These are phyloP conservation scores for Paraleonurus japonicus DNA, from an alignment of 257 asterid species.

Conservation along the genomic window DNA sequence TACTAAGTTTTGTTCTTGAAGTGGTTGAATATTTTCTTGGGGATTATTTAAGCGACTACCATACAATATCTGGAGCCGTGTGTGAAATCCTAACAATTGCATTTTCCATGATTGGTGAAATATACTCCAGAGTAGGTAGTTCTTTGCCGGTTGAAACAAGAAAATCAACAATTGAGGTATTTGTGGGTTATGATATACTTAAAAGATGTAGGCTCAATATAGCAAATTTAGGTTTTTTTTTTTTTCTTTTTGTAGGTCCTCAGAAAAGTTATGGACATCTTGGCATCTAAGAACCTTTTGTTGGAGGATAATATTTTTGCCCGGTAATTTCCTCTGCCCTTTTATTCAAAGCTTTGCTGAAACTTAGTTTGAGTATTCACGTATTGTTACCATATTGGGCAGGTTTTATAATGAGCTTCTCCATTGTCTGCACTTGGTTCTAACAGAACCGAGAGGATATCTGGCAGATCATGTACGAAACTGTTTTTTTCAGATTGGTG, in stretches of 20 bases:
- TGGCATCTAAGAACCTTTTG: slow-evolving; percentile 56
- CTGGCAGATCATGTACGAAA: slow-evolving; percentile 76
- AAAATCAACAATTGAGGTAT: slow-evolving; percentile 83
- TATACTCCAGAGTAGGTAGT: slow-evolving; percentile 63
- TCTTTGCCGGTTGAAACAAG: slow-evolving; percentile 60
- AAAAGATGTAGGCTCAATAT: slow-evolving; percentile 24
- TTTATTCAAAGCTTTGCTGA: slow-evolving; percentile 21
- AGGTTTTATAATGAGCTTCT: slow-evolving; percentile 85
- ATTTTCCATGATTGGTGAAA: slow-evolving; percentile 67
- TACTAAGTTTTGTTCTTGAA: slow-evolving; percentile 60
- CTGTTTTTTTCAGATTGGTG: slow-evolving; percentile 17
- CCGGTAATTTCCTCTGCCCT: slow-evolving; percentile 43
- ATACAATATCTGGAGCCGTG: slow-evolving; percentile 32
- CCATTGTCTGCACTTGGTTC: slow-evolving; percentile 82
- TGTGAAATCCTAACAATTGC: slow-evolving; percentile 61
- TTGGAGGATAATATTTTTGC: slow-evolving; percentile 58
- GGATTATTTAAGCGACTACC: slow-evolving; percentile 39
- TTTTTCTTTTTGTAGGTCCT: slow-evolving; percentile 51
- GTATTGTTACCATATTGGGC: slow-evolving; percentile 35
- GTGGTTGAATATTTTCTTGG: slow-evolving; percentile 52
- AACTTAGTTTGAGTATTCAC: slow-evolving; percentile 27
- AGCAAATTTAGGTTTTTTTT: slow-evolving; percentile 32
- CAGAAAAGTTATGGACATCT: slow-evolving; percentile 66
- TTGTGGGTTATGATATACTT: slow-evolving; percentile 22
- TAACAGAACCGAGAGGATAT: slow-evolving; percentile 64